A percentile compares a stretch with the other conserved stretches of the same genome.
Conservation (phyloP, 306 rosid genomes). For the Cucumis hystrix region DNA sequence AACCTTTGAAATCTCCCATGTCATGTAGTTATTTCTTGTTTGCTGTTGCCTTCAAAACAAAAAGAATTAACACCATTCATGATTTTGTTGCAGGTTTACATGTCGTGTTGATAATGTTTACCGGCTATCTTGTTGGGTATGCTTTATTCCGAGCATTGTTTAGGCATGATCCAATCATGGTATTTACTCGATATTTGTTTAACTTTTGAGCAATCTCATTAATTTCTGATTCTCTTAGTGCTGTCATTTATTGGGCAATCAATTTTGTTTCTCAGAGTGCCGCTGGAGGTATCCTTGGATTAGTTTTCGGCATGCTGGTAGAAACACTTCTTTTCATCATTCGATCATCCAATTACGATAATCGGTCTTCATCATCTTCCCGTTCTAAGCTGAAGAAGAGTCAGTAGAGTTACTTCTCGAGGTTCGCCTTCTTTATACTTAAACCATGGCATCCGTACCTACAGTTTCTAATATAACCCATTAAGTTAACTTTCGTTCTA, state of each 20-base stretch:
- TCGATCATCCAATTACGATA: slow-evolving; percentile 29
- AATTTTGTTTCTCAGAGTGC: slow-evolving; percentile 43
- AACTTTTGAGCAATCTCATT: background rate
- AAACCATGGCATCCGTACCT: background rate
- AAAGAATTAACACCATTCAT: background rate
- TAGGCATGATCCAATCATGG: slow-evolving; percentile 66
- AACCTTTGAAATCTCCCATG: background rate
- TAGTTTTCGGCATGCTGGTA: slow-evolving; percentile 78
- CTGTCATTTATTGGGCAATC: background rate
- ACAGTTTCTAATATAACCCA: background rate
- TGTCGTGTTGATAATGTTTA: slow-evolving; percentile 65
- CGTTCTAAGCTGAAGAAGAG: slow-evolving; percentile 46
- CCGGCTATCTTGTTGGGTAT: slow-evolving; percentile 75
- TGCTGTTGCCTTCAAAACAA: background rate
- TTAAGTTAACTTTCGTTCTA: background rate
- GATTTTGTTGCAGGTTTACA: slow-evolving; percentile 52
- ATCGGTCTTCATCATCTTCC: slow-evolving; percentile 28
- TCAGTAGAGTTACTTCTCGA: slow-evolving; percentile 24
- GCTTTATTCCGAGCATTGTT: slow-evolving; percentile 75
- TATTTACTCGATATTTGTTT: slow-evolving; percentile 7
- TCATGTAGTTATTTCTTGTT: background rate
- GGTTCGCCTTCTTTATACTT: background rate
- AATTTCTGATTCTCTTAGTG: background rate
- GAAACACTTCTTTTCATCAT: slow-evolving; percentile 86
- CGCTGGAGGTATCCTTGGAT: slow-evolving; percentile 83